Evolutionary conservation across 2,329 filamentous ascomycete genomes (phyloP), one percentile per base, ranked within the genome.

Genomic region (Fusarium ramigenum): DNA sequence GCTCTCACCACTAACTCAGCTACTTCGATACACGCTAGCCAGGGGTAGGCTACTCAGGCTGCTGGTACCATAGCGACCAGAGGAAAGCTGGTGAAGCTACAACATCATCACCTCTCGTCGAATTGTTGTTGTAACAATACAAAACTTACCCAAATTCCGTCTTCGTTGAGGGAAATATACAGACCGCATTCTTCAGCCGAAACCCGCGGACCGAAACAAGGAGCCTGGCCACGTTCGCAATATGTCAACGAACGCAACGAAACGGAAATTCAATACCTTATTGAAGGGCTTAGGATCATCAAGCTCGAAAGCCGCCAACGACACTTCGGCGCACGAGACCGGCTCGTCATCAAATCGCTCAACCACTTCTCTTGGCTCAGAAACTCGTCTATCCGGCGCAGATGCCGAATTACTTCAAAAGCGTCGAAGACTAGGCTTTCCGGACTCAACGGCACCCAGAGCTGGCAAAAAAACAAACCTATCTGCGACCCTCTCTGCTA

Each of bases 211-310:
- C 19, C n/a, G n/a, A 25, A 34, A 49, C n/a, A 47, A 30, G 23
- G n/a, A 53, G 21, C 34, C 34, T n/a, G 14, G 18, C 8, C 10
- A 28, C 37, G n/a, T 28, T 49, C 21, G 18, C 46, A 84, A 67
- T 72, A 93, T 95, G 66, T 70, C 67, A 7, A 70, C 53, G 85
- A 93, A 93, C 79, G 89, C 92, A 30, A 93, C 92, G n/a, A 96
- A 95, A 84, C 89, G 93, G 76, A 95, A 95, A 82, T 95, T 95
- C 84, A 93, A 95, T 82, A 88, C 89, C 77, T 87, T 95, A 21
- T 85, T 95, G 34, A 92, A 94, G 79, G 86, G 89, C 74, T 86
- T 92, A 76, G 89, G 89, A 77, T 88, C 84, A 44, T 75, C 80
- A 7, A 74, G 74, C n/a, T 34, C 72, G n/a, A 73, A 37, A 70